These are phyloP conservation scores for Trichomonas gallinae DNA, from an alignment of 208 protist genomes.

Conservation along the genomic window DNA sequence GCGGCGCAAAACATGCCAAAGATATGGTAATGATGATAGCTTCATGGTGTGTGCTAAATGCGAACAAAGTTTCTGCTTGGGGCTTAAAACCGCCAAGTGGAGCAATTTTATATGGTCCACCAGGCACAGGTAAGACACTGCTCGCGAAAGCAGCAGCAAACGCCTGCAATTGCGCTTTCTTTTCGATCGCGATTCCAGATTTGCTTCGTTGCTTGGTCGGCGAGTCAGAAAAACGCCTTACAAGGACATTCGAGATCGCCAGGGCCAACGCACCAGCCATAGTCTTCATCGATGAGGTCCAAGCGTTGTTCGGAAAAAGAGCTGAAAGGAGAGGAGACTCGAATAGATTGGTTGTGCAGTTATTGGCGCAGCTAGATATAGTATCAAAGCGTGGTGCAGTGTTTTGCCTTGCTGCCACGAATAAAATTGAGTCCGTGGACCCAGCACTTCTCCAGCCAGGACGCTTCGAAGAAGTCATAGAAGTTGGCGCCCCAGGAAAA, in stretches of 20 bases:
- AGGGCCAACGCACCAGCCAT: background rate
- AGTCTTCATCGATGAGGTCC: background rate
- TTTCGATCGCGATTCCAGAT: slow-evolving; percentile 9
- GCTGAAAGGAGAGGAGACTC: background rate
- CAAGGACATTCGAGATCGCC: background rate
- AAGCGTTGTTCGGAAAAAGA: background rate
- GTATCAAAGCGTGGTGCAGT: background rate
- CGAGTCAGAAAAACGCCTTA: background rate
- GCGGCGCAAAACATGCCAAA: background rate
- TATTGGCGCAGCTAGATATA: background rate
- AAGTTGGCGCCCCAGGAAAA: background rate
- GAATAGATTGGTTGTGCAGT: background rate
- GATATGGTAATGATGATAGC: background rate
- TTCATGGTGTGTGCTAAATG: background rate
- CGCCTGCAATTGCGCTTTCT: background rate
- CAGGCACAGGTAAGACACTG: background rate
- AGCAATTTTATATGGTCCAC: background rate
- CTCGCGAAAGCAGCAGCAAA: slow-evolving; percentile 25
- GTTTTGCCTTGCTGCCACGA: background rate
- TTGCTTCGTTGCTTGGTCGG: background rate
- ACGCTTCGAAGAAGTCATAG: slow-evolving; percentile 5
- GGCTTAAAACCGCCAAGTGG: background rate
- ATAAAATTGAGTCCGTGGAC: background rate
- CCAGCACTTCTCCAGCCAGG: background rate
- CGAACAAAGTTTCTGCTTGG: background rate